Evolutionary conservation across 176 grass and related monocot species (phyloP), one percentile per base, ranked within the genome.

Genomic region (Carex scoparia): DNA sequence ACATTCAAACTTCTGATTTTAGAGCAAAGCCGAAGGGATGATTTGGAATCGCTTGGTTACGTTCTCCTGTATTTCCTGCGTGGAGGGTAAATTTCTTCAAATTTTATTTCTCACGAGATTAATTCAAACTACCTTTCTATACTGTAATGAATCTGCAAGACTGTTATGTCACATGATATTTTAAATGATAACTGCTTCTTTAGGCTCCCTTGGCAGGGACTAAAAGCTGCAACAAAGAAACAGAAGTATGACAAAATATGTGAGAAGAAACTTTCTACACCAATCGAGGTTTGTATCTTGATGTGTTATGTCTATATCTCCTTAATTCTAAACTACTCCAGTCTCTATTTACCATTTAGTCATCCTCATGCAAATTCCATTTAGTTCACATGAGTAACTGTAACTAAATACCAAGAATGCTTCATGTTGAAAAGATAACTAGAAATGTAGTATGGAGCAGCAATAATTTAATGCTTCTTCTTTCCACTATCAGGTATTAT

Each of bases 21-120:
- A 98, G 95, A 98, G 69, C 95, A 98, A 95, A 98, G 95, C 81
- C 93, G 95, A 53, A 86, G 93, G 57, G 95, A 98, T 90, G 95
- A 98, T 92, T 93, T 98, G 89, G 86, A 95, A 85, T 98, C 95
- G 65, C 93, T 98, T 93, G 95, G 95, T 67, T 98, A 98, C 80
- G 91, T 95, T 92, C 88, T 98, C 74, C 68, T 98, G 40, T 98
- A 98, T 94, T 98, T 98, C 81, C 91, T 98, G 40, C 88, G 86
- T 79, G 95, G 93, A 84, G 94, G 87, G 95, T 98, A 92, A 65
- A 75, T 55, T 85, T 86, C 65, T 87, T 44, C 48, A 73, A 32
- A 10, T 5, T 60, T 16, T 14, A 54, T 10, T 70, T 83, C 16
- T 70, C 28, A 67, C 72, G 61, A 56, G 14, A 19, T 56, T 65